phyloP scores from a whole-genome alignment of 768 basidiomycete species.

The Kwoniella pini region DNA sequence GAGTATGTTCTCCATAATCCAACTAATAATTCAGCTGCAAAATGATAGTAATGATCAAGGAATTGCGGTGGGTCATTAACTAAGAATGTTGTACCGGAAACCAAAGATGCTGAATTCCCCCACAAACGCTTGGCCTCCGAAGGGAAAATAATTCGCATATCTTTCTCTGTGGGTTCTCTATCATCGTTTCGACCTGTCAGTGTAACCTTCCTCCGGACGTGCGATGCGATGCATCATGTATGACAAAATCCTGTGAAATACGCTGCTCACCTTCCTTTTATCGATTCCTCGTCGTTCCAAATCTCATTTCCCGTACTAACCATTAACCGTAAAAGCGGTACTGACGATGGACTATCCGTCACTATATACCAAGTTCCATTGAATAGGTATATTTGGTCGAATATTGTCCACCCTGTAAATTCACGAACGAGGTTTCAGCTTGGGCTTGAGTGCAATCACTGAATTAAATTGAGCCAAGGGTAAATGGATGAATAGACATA shows the following conservation, averaged over 20 bases:
- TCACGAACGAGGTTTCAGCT: not conserved
- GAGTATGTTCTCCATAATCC: constrained; percentile 91
- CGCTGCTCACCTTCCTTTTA: constrained; percentile 54
- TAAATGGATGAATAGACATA: constrained; percentile 46
- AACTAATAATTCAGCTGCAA: constrained; percentile 86
- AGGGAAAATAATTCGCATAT: constrained; percentile 74
- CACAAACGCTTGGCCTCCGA: constrained; percentile 69
- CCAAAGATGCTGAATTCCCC: constrained; percentile 67
- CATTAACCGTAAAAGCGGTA: constrained; percentile 70
- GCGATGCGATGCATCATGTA: too few species aligned
- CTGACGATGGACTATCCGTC: constrained; percentile 65
- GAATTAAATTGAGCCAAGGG: not conserved
- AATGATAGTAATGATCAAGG: constrained; percentile 91
- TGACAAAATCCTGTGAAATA: too few species aligned
- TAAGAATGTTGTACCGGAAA: constrained; percentile 81
- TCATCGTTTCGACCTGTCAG: too few species aligned
- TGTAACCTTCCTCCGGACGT: too few species aligned
- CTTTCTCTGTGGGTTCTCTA: constrained; percentile 71
- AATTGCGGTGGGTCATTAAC: constrained; percentile 83
- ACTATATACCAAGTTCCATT: constrained; percentile 84
- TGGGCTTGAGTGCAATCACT: not conserved
- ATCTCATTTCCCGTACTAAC: constrained; percentile 70
- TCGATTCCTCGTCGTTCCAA: constrained; percentile 62
- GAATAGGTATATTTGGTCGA: constrained; percentile 76
- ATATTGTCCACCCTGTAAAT: constrained; percentile 78